Percentiles rank a stretch among this genome's conserved stretches.
Evolutionary conservation across 2,329 filamentous ascomycete genomes (phyloP).

Genomic region (Penicillium sclerotiorum): DNA sequence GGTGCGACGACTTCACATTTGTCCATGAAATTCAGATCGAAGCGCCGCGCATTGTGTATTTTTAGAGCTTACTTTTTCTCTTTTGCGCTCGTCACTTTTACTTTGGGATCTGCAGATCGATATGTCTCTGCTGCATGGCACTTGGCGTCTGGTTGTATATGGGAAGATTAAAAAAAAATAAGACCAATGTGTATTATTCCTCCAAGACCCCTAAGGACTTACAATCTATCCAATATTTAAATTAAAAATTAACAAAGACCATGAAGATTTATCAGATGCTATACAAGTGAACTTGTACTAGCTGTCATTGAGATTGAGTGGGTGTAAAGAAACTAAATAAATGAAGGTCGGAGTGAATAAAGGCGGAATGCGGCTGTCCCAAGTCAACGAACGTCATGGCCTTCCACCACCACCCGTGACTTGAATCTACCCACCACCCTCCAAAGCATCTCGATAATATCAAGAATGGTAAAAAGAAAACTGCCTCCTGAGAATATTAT

Average conservation of each 20-base stretch:
- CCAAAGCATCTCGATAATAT: background rate
- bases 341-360: background rate
- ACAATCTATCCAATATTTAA: too few relatives aligned
- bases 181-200: too few relatives aligned
- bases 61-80: constrained; percentile 14
- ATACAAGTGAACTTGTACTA: background rate
- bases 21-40: background rate
- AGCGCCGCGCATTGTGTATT: constrained; percentile 26
- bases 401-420: background rate
- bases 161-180: constrained; percentile 12
- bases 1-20: background rate
- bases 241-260: too few relatives aligned
- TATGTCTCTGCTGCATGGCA: constrained; percentile 39
- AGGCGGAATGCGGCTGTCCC: constrained; percentile 5
- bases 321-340: background rate
- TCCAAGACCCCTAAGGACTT: too few relatives aligned
- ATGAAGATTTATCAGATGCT: too few relatives aligned
- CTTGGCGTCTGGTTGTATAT: constrained; percentile 37
- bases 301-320: background rate
- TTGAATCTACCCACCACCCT: background rate
- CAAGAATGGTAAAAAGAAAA: background rate
- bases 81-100: too few relatives aligned
- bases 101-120: constrained; percentile 3
- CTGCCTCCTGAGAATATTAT: background rate
- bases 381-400: constrained; percentile 2